Conservation (phyloP, 805 yeast genomes). For the Wilhelminamyces savonicus region DNA sequence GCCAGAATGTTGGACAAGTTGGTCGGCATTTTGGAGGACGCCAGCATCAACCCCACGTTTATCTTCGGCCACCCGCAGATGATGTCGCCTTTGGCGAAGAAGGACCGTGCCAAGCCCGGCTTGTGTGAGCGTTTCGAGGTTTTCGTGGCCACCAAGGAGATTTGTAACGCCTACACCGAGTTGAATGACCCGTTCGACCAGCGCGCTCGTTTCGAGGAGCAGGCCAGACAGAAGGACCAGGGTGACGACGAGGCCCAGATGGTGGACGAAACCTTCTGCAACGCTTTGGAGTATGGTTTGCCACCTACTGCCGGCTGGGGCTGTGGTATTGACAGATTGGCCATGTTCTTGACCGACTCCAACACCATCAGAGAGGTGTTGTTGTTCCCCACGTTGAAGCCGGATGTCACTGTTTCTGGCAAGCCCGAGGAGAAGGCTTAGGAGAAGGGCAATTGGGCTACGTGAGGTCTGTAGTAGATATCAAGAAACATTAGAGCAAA, state of each 20-base stretch:
- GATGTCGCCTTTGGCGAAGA: constrained; percentile 99
- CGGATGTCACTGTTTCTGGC: constrained; percentile 57
- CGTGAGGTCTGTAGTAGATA: too few relatives aligned
- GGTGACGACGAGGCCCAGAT: constrained; percentile 99
- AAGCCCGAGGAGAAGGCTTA: constrained; percentile 27
- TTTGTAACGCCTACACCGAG: constrained; percentile 97
- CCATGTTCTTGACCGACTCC: constrained; percentile 96
- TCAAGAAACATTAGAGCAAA: too few relatives aligned
- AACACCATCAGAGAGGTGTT: constrained; percentile 96
- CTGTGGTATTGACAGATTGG: constrained; percentile 95
- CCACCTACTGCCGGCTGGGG: constrained; percentile 99
- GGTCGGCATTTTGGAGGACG: constrained; percentile 94
- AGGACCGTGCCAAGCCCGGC: constrained; percentile 87
- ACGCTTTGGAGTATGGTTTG: constrained; percentile 95
- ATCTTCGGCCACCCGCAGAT: constrained; percentile 98
- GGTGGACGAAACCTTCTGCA: constrained; percentile 94
- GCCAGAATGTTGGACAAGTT: constrained; percentile 98
- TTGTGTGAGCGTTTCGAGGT: constrained; percentile 98
- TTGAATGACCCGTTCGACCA: constrained; percentile 98
- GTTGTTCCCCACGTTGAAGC: constrained; percentile 98
- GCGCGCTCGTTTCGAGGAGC: constrained; percentile 96
- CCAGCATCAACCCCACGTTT: constrained; percentile 93
- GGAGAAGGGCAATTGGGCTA: too few relatives aligned
- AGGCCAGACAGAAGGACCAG: constrained; percentile 96
- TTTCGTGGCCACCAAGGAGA: constrained; percentile 97